Evolutionary conservation across 139 green algal species (phyloP), one percentile per base, ranked within the genome.

Genomic region (Chlorella sp.): DNA sequence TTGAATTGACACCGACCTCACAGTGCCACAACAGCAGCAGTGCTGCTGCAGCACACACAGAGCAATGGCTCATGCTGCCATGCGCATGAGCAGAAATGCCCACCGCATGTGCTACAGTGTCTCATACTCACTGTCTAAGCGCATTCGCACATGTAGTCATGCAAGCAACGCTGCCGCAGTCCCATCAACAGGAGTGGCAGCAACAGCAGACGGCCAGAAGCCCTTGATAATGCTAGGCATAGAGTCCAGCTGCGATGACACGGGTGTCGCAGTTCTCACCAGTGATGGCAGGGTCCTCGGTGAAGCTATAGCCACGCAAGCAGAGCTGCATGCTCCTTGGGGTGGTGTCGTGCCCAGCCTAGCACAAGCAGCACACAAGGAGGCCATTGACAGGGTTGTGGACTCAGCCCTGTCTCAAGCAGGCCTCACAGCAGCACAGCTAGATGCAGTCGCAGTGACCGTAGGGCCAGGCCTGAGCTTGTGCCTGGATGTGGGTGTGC

Each of bases 191-290:
- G n/a, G n/a, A n/a, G n/a, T n/a, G n/a, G n/a, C n/a, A n/a, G n/a
- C n/a, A n/a, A n/a, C n/a, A n/a, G n/a, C n/a, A n/a, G n/a, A n/a
- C n/a, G n/a, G n/a, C n/a, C n/a, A n/a, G n/a, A n/a, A n/a, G n/a
- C n/a, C n/a, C n/a, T n/a, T n/a, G n/a, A n/a, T n/a, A n/a, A n/a
- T 98, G 2, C 85, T 98, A 26, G 94, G 94, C 69, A 98, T 98
- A 36, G 94, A 98, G 76, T 93, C 82, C 78, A 93, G 84, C 84
- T 98, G 94, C 70, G 94, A 98, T 78, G 94, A 98, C 87, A 98
- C 94, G 1, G 94, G 82, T 6, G 92, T 90, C 5, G 94, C 93
- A 26, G 83, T 98, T 2, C 89, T 98, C 22, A 87, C 76, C 1
- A 78, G 73, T 14, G 74, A 85, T 27, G 94, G 94, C 0, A 34